phyloP scores from a whole-genome alignment of 2,329 filamentous ascomycete species.

The Eutypella sp. region DNA sequence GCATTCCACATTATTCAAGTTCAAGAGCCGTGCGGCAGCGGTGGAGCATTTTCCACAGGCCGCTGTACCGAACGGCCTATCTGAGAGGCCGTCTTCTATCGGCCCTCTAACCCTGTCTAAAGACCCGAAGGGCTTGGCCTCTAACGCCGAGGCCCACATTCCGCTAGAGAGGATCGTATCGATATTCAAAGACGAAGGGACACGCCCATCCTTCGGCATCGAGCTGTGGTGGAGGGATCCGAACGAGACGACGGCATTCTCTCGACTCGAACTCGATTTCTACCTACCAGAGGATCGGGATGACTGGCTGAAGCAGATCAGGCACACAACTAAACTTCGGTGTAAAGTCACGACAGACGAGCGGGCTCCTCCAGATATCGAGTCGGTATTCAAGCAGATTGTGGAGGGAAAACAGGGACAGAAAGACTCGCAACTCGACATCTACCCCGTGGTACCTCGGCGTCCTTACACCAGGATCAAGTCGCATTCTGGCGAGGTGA shows the following conservation, averaged over 20 bases:
- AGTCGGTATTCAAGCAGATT: constrained; percentile 40
- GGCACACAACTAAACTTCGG: constrained; percentile 31
- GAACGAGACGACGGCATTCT: constrained; percentile 39
- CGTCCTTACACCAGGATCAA: constrained; percentile 36
- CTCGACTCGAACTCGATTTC: constrained; percentile 46
- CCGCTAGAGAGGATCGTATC: constrained; percentile 48
- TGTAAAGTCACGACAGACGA: constrained; percentile 26
- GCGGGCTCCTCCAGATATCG: constrained; percentile 42
- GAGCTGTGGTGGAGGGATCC: constrained; percentile 53
- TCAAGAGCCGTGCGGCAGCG: constrained; percentile 43
- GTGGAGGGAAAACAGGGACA: constrained; percentile 40
- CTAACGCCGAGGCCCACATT: constrained; percentile 34
- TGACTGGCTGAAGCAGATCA: constrained; percentile 44
- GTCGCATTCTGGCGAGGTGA: constrained; percentile 36
- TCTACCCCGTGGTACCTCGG: constrained; percentile 50
- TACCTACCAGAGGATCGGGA: constrained; percentile 43
- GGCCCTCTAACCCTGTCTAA: constrained; percentile 24
- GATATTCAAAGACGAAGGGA: constrained; percentile 46
- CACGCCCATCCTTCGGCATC: constrained; percentile 44
- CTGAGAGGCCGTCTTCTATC: constrained; percentile 30
- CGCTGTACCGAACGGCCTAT: constrained; percentile 22
- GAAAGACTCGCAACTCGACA: constrained; percentile 31
- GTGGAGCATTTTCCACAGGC: constrained; percentile 43
- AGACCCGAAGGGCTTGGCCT: constrained; percentile 18
- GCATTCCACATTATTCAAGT: constrained; percentile 45